phyloP scores from a whole-genome alignment of 768 basidiomycete species.

The Trametes elegans region DNA sequence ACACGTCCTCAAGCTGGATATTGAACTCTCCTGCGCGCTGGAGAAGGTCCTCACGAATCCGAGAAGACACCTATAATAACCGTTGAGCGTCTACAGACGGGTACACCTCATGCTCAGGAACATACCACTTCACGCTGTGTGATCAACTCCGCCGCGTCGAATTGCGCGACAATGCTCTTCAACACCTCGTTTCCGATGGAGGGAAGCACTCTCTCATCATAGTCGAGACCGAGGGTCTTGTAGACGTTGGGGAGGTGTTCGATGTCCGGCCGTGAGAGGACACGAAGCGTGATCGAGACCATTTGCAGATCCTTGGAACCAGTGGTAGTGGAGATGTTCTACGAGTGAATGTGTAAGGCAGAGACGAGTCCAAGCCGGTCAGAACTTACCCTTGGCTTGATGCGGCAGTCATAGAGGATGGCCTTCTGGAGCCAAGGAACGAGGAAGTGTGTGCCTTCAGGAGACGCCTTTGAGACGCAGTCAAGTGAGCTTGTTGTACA shows the following conservation, averaged over 20 bases:
- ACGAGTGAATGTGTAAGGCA: not conserved
- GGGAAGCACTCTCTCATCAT: conserved; percentile 96
- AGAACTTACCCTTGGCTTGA: conserved; percentile 78
- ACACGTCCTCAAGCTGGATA: conserved; percentile 94
- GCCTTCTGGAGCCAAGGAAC: conserved; percentile 95
- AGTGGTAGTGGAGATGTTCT: conserved; percentile 99
- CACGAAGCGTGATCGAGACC: conserved; percentile 95
- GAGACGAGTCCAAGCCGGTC: not conserved
- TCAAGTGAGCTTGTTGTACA: not conserved
- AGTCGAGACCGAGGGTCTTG: conserved; percentile 91
- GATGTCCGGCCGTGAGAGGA: conserved; percentile 91
- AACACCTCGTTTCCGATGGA: conserved; percentile 98
- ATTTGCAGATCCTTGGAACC: conserved; percentile 99
- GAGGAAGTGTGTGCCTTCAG: conserved; percentile 95
- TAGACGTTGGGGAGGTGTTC: conserved; percentile 90
- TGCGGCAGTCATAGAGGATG: conserved; percentile 96
- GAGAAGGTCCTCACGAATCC: conserved; percentile 89
- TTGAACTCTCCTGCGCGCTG: conserved; percentile 96
- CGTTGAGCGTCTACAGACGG: not conserved
- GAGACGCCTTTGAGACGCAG: conserved; percentile 57
- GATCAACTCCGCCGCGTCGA: conserved; percentile 95
- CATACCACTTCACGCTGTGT: conserved; percentile 96
- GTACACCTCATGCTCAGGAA: conserved; percentile 15
- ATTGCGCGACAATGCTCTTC: conserved; percentile 97
- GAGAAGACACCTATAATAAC: conserved; percentile 68